Conservation (phyloP, 805 yeast genomes). For the Saturnispora saitoi region DNA sequence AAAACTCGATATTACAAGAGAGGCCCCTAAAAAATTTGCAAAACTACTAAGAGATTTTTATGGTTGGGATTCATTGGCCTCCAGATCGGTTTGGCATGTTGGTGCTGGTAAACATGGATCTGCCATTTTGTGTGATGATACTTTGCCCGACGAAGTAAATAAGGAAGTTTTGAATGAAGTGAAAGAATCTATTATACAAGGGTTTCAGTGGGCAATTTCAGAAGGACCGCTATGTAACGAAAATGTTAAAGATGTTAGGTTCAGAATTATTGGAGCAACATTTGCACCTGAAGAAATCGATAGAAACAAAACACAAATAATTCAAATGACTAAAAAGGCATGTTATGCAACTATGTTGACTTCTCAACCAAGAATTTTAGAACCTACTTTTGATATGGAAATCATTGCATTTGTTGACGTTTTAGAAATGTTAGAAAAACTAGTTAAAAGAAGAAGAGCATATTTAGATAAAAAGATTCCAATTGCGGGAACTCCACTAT, state of each 20-base stretch:
- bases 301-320: conserved; percentile 58
- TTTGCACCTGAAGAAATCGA: conserved; percentile 41
- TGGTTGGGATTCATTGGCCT: conserved; percentile 77
- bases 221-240: conserved; percentile 95
- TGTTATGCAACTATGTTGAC: conserved; percentile 73
- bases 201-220: conserved; percentile 72
- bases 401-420: conserved; percentile 43
- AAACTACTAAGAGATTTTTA: conserved; percentile 48
- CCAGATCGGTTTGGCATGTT: conserved; percentile 75
- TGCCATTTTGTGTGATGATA: conserved; percentile 53
- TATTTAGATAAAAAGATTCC: conserved; percentile 37
- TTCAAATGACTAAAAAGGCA: conserved; percentile 77
- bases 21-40: conserved; percentile 38
- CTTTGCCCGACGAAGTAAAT: conserved; percentile 63
- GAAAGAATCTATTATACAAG: conserved; percentile 55
- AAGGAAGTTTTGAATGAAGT: conserved; percentile 36
- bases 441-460: conserved; percentile 66
- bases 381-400: conserved; percentile 64
- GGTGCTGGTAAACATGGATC: conserved; percentile 54
- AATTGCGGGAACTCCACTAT: conserved; percentile 67
- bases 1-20: conserved; percentile 17
- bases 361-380: conserved; percentile 71
- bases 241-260: conserved; percentile 59
- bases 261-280: conserved; percentile 56
- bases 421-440: conserved; percentile 18